These are phyloP conservation scores for Aphanomyces stellatus DNA, from an alignment of 352 stramenopile genomes.

Conservation along the genomic window DNA sequence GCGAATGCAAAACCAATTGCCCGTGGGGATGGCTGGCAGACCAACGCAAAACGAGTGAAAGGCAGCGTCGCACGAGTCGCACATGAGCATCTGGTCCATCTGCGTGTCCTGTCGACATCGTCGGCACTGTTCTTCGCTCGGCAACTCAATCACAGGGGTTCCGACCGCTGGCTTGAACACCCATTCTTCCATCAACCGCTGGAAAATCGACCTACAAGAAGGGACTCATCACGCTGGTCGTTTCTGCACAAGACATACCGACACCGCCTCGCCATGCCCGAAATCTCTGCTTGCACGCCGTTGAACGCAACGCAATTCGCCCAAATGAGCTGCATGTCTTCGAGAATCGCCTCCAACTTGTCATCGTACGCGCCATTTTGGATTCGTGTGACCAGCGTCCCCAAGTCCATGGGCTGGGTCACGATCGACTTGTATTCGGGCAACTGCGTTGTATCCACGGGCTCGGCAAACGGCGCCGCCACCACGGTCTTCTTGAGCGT, in stretches of 20 bases:
- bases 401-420: constrained; percentile 19
- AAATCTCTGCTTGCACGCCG: constrained; percentile 66
- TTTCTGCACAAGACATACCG: constrained; percentile 45
- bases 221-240: background rate
- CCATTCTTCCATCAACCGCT: constrained; percentile 72
- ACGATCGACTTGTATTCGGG: constrained; percentile 9
- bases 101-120: constrained; percentile 52
- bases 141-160: constrained; percentile 42
- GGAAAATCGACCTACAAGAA: constrained; percentile 39
- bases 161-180: constrained; percentile 41
- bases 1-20: constrained; percentile 73
- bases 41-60: constrained; percentile 78
- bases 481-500: constrained; percentile 59
- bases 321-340: constrained; percentile 72
- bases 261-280: constrained; percentile 61
- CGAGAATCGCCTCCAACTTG: constrained; percentile 41
- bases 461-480: constrained; percentile 50
- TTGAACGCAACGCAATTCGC: constrained; percentile 84
- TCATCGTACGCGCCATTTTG: constrained; percentile 46
- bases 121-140: constrained; percentile 60
- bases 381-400: constrained; percentile 15
- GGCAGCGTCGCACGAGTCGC: constrained; percentile 74
- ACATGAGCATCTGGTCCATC: constrained; percentile 71
- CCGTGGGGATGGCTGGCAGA: constrained; percentile 45
- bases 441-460: constrained; percentile 35